Evolutionary conservation across 108 stramenopile genomes (phyloP), one percentile per base, ranked within the genome.

Genomic region (Hondaea fermentalgiana): DNA sequence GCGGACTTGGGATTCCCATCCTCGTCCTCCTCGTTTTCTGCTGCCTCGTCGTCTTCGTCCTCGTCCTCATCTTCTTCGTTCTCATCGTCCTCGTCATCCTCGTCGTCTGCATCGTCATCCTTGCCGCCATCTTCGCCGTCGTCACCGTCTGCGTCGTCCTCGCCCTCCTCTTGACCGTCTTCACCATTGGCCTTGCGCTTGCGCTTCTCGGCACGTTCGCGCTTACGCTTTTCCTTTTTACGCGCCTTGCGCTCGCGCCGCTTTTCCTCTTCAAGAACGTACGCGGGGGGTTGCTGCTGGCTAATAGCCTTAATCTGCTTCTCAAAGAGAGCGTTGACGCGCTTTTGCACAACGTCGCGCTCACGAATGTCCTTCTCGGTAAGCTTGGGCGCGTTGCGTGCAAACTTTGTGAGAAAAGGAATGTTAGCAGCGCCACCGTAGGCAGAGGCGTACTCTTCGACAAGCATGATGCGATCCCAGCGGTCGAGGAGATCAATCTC

Each of bases 401-500:
- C 76, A 83, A 83, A 83, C 3, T 83, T 83, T 12, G 76, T 53
- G 23, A 83, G 28, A 45, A 83, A 53, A 3, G 76, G 76, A 83
- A 83, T 53, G 51, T 83, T 83, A 3, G 45, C 76, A 53, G n/a
- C 6, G 19, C 76, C 35, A 35, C 35, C 76, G 51, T 47, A 47
- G 14, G 76, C 76, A 6, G 76, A 83, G 45, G 76, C 76, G 23
- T 53, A 83, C 76, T 83, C 76, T 23, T 83, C 76, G n/a, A 83
- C 51, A 23, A 83, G 76, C 76, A 83, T 83, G 51, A 83, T 83
- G 28, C 76, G 76, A 53, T 83, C 76, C 76, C 76, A 83, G 28
- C 76, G 76, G 28, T 83, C 76, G 3, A 83, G 76, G 25, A 83
- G 76, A 17, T 83, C 76, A 83, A 83, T 55, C 28, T 83, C 76